These are phyloP conservation scores for Xylaria acuta DNA, from an alignment of 495 filamentous ascomycete genomes.

Conservation along the genomic window DNA sequence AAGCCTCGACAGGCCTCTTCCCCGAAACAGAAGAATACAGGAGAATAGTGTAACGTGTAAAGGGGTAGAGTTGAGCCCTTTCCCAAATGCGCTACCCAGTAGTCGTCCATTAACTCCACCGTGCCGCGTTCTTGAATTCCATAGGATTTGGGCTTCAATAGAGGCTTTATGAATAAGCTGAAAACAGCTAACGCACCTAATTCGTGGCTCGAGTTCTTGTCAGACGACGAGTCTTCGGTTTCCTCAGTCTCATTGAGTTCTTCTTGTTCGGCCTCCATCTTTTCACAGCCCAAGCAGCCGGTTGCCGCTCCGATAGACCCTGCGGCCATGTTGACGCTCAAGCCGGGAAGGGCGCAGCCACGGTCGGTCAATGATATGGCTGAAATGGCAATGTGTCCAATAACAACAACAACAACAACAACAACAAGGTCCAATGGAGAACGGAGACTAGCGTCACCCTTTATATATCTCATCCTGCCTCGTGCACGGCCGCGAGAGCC, in stretches of 20 bases:
- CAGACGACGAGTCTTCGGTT: background rate
- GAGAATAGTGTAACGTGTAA: background rate
- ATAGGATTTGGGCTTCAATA: background rate
- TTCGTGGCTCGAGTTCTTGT: background rate
- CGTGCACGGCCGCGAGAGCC: slow-evolving; percentile 8
- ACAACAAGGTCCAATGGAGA: background rate
- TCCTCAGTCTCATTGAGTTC: slow-evolving; percentile 8
- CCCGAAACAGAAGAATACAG: too few relatives aligned
- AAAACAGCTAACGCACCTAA: slow-evolving; percentile 9
- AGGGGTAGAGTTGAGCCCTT: background rate
- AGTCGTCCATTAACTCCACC: background rate
- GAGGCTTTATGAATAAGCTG: background rate
- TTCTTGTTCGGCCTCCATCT: slow-evolving; percentile 38
- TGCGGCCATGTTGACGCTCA: slow-evolving; percentile 32
- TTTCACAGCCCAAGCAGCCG: slow-evolving; percentile 34
- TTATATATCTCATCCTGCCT: slow-evolving; percentile 21
- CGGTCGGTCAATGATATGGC: background rate
- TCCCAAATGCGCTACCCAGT: background rate
- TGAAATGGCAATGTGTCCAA: background rate
- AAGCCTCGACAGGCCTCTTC: background rate
- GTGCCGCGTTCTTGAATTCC: background rate
- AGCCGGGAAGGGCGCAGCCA: background rate
- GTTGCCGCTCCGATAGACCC: slow-evolving; percentile 21
- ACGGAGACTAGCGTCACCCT: background rate
- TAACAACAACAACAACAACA: background rate